These are phyloP conservation scores for Bolboschoenus planiculmis DNA, from an alignment of 176 grass and related monocot genomes.

Conservation along the genomic window DNA sequence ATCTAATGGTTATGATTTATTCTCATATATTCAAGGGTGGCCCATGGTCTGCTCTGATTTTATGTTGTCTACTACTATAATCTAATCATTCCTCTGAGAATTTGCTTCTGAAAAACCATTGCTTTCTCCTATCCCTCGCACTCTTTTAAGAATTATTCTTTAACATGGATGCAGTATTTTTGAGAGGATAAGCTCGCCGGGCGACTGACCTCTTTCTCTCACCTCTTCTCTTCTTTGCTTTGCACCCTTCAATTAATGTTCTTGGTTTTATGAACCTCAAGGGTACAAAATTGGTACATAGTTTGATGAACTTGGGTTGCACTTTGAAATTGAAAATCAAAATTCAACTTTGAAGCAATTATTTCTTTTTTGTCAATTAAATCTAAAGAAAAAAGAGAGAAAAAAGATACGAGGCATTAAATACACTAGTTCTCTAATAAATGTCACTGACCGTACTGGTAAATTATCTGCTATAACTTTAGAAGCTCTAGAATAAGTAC, in stretches of 20 bases:
- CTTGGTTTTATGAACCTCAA: neutral
- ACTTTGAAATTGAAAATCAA: neutral
- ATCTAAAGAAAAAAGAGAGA: too few relatives aligned
- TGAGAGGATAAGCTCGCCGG: neutral
- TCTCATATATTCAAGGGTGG: neutral
- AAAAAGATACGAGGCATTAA: neutral
- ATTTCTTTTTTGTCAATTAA: too few relatives aligned
- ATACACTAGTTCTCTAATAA: neutral
- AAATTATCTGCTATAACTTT: neutral
- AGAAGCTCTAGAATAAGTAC: neutral
- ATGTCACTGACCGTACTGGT: neutral
- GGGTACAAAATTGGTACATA: neutral
- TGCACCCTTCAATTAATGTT: neutral
- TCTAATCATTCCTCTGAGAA: neutral
- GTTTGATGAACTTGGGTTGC: neutral
- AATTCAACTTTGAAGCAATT: neutral
- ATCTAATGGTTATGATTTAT: neutral
- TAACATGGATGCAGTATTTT: neutral
- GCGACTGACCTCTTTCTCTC: neutral
- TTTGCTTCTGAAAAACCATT: neutral
- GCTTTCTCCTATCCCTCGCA: neutral
- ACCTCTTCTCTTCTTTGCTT: neutral
- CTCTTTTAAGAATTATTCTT: neutral
- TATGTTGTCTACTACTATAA: neutral
- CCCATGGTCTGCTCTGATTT: neutral